These are phyloP conservation scores for Amaranthus hypochondriacus DNA, from an alignment of 148 eudicot species.

Conservation along the genomic window DNA sequence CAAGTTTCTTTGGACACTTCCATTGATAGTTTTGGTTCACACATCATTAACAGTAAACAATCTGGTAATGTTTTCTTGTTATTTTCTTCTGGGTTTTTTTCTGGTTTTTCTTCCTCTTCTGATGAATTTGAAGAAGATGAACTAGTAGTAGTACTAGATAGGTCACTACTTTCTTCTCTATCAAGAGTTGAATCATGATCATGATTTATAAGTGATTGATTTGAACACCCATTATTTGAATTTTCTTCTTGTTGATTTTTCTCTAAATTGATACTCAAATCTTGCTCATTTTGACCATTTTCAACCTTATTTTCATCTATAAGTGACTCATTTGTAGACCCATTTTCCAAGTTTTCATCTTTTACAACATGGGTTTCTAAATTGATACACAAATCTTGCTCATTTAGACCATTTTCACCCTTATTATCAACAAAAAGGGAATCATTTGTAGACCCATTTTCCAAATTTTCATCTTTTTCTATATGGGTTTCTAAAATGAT, in stretches of 20 bases:
- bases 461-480: background rate
- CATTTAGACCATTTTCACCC: constrained; percentile 18
- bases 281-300: constrained; percentile 19
- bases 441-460: background rate
- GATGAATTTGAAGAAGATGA: constrained; percentile 14
- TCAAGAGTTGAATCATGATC: background rate
- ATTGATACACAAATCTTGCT: constrained; percentile 5
- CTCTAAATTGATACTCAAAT: background rate
- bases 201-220: background rate
- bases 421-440: no score
- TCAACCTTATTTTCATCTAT: constrained; percentile 24
- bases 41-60: constrained; percentile 84
- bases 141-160: constrained; percentile 6
- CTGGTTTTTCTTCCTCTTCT: constrained; percentile 18
- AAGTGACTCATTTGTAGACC: constrained; percentile 12
- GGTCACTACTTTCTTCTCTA: constrained; percentile 16
- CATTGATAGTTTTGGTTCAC: constrained; percentile 93
- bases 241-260: constrained; percentile 7
- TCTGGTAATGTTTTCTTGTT: constrained; percentile 55
- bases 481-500: constrained; percentile 4
- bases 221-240: background rate
- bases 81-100: constrained; percentile 1
- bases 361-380: constrained; percentile 8
- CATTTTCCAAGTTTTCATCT: constrained; percentile 12
- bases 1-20: constrained; percentile 95